Conservation (phyloP, 129 eudicot genomes). For the Rutidosis leptorrhynchoides region DNA sequence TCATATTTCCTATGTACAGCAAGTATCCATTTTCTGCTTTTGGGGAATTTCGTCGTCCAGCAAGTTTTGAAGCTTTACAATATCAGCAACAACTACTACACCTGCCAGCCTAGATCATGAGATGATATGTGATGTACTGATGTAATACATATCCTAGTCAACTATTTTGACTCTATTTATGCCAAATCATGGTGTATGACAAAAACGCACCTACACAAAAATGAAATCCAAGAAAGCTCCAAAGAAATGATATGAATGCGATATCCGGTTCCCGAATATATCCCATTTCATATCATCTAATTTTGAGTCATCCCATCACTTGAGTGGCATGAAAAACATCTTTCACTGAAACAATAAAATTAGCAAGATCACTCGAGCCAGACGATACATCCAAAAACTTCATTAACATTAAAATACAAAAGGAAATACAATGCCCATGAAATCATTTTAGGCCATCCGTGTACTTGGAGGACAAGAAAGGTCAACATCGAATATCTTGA, state of each 20-base stretch:
- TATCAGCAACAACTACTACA: too few relatives aligned
- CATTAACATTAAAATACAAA: slow-evolving; percentile 6
- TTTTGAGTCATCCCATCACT: neutral
- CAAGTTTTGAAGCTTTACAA: too few relatives aligned
- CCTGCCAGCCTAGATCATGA: too few relatives aligned
- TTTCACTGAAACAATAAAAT: neutral
- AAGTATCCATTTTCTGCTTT: too few relatives aligned
- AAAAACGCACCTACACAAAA: neutral
- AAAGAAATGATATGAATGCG: too few relatives aligned
- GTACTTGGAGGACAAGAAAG: slow-evolving; percentile 12
- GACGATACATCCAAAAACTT: slow-evolving; percentile 10
- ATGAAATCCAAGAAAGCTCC: neutral
- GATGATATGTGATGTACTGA: too few relatives aligned
- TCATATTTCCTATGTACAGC: too few relatives aligned
- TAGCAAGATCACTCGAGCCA: slow-evolving; percentile 15
- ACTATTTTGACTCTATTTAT: neutral
- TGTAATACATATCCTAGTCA: too few relatives aligned
- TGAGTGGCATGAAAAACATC: neutral
- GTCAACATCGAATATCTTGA: neutral
- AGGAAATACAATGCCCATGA: neutral
- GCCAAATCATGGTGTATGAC: neutral
- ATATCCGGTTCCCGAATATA: slow-evolving; percentile 11
- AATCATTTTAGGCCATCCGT: too few relatives aligned
- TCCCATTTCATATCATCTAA: neutral
- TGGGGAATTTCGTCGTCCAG: too few relatives aligned